These are phyloP conservation scores for Saccharomycopsis schoenii DNA, from an alignment of 805 yeast species.

Conservation along the genomic window DNA sequence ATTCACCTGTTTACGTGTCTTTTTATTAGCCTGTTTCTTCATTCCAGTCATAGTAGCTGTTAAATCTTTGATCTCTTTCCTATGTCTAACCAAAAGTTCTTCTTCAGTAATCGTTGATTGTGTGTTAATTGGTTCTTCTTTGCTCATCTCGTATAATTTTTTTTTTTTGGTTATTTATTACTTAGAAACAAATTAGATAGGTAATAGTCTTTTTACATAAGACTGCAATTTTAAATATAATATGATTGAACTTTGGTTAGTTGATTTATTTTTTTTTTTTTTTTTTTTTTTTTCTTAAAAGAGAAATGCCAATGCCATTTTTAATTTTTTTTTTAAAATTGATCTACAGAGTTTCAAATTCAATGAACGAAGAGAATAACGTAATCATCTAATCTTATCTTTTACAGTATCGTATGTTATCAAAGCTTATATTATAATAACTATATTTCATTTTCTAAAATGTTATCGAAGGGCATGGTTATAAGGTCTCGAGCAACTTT, in stretches of 20 bases:
- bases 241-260: too few relatives aligned
- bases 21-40: conserved; percentile 77
- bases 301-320: not conserved
- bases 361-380: too few relatives aligned
- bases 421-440: too few relatives aligned
- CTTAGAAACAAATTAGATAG: too few relatives aligned
- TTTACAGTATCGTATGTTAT: too few relatives aligned
- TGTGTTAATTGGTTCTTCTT: not conserved
- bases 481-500: not conserved
- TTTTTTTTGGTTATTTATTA: not conserved
- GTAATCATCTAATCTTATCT: too few relatives aligned
- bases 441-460: not conserved
- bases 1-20: conserved; percentile 59
- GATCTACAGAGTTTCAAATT: too few relatives aligned
- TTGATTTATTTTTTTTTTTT: too few relatives aligned
- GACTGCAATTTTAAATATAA: too few relatives aligned
- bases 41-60: conserved; percentile 59
- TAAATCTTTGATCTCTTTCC: conserved; percentile 59
- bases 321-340: too few relatives aligned
- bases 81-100: conserved; percentile 48
- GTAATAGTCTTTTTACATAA: too few relatives aligned
- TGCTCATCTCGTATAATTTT: not conserved
- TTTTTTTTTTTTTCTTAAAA: not conserved
- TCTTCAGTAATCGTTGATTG: conserved; percentile 25
- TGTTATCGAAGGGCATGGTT: not conserved